Evolutionary conservation across 768 basidiomycete genomes (phyloP).

Genomic region (Hygrocybe punicea): DNA sequence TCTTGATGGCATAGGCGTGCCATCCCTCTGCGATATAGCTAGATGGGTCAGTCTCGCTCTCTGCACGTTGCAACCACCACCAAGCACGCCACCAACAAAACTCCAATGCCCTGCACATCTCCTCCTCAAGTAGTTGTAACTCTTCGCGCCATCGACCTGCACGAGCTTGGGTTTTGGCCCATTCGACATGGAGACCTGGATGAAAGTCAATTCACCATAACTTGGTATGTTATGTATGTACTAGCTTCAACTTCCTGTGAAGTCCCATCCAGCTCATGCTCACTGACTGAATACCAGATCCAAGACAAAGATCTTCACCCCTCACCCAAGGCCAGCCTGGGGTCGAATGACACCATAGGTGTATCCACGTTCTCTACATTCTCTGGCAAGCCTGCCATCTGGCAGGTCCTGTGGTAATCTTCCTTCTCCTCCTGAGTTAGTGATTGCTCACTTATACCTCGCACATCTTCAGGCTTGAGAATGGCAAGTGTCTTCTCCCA

Average conservation of each 20-base stretch:
- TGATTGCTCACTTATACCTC: no score
- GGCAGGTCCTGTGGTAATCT: conserved; percentile 4
- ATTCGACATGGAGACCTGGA: conserved; percentile 22
- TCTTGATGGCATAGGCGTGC: no score
- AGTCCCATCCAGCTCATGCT: no score
- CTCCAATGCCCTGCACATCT: conserved; percentile 40
- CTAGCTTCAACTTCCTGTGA: no score
- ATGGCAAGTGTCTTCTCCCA: conserved; percentile 11
- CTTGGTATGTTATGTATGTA: neutral
- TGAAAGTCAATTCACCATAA: neutral
- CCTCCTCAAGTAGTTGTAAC: conserved; percentile 16
- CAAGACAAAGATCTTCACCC: no score
- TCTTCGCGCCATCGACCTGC: conserved; percentile 17
- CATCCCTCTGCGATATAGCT: neutral
- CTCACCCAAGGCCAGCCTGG: conserved; percentile 1
- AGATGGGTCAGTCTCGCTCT: neutral
- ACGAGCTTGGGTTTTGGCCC: conserved; percentile 15
- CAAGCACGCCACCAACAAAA: conserved; percentile 39
- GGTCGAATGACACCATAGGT: conserved; percentile 3
- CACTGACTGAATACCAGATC: no score
- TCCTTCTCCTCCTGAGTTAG: conserved; percentile 20
- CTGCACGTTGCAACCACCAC: conserved; percentile 34
- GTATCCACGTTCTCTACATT: neutral
- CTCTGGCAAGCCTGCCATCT: conserved; percentile 8
- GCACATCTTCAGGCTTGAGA: conserved; percentile 10